These are phyloP conservation scores for Linnemannia exigua DNA, from an alignment of 192 early-diverging fungal genomes.

Conservation along the genomic window DNA sequence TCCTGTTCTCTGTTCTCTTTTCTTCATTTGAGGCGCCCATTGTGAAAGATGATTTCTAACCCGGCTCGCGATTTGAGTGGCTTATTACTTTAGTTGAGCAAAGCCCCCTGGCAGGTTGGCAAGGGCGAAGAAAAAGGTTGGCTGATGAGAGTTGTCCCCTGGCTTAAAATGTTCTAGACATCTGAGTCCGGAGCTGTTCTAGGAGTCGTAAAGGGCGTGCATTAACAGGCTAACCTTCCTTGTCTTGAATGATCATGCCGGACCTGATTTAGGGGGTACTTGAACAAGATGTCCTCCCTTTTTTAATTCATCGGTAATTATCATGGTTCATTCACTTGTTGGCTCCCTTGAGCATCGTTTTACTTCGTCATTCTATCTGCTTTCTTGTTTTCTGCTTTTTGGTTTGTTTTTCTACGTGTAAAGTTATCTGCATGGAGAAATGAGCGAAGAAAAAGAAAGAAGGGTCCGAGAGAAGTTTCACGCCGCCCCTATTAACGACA, in stretches of 20 bases:
- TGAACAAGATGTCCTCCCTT: no score
- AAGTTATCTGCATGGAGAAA: no score
- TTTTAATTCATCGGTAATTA: no score
- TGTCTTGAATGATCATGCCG: not conserved
- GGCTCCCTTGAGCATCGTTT: not conserved
- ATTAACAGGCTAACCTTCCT: not conserved
- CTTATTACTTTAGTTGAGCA: not conserved
- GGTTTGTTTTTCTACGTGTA: no score
- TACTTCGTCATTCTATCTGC: no score
- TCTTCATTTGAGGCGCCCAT: no score
- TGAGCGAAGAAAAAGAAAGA: not conserved
- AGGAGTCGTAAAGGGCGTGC: not conserved
- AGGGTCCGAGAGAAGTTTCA: not conserved
- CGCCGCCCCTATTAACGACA: not conserved
- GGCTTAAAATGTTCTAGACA: not conserved
- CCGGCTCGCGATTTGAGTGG: not conserved
- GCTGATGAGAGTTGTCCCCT: not conserved
- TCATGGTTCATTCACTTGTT: no score
- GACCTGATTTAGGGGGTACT: constrained; percentile 7
- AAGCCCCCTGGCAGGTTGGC: not conserved
- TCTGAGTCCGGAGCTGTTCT: not conserved
- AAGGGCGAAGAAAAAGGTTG: not conserved
- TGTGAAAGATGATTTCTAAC: not conserved
- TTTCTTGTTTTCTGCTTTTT: no score
- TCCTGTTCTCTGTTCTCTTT: not conserved